Base-by-base conservation (phyloP, 1,284 basidiomycete genomes). In the Golubevia sp. region DNA sequence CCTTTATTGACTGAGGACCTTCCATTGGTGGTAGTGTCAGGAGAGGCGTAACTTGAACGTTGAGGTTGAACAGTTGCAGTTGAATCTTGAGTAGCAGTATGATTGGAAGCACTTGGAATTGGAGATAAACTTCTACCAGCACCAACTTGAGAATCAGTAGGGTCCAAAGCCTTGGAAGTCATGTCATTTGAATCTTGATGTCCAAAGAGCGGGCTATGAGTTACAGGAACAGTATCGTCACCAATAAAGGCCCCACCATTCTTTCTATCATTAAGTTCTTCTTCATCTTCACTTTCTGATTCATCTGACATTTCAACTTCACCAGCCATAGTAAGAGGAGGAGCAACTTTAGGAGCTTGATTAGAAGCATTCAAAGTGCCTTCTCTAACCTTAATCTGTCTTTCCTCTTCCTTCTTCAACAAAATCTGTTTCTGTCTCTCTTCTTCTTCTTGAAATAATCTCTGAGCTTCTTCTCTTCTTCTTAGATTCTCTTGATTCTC, bases 291-390 rank as follows among this genome's bases (percentile, higher is more conserved):
- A 55, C 71, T 72, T 58, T 79, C 79, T 59, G 75, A 76, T 62
- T 78, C 79, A 63, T 80, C 79, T 63, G 75, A 76, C 74, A 79
- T 77, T 25, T 79, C 77, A 30, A 82, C 67, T 53, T 74, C 73
- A n/a, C 21, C 54, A 44, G 59, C 59, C 15, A 24, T 21, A 7
- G 50, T 7, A 55, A 6, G 44, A 57, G 48, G 3, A 57, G 56
- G n/a, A n/a, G 71, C 71, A 6, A 64, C 56, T 55, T 74, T 77
- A 20, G 68, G 49, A 44, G 66, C 66, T 18, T 72, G 67, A 15
- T 66, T 64, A 15, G 44, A 30, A 3, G 48, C 61, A 49, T 68
- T 53, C 15, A 77, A 26, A 26, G 66, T 55, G 38, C 75, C 75
- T 20, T 73, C 64, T 3, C 71, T 74, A 18, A 71, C 21, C 27